A percentile compares a stretch with the other conserved stretches of the same genome.
Evolutionary conservation across 208 protist species (phyloP).

Genomic region (Leishmania tarentolae): DNA sequence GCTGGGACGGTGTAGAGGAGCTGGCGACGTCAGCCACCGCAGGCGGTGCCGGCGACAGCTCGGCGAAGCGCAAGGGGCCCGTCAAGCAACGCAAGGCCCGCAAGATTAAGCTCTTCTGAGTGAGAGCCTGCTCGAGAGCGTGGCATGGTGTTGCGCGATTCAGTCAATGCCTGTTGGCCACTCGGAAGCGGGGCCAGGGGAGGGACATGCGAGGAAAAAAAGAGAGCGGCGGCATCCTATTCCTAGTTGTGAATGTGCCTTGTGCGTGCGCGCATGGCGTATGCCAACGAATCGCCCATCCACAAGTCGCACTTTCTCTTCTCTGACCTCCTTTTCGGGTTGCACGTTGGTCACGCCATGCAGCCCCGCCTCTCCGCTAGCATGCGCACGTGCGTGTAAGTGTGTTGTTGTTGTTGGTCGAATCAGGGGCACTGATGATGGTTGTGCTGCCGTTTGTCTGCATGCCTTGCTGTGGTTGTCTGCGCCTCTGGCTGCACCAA

Average conservation of each 20-base stretch:
- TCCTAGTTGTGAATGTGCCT: not conserved
- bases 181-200: not conserved
- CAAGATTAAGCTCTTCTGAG: constrained; percentile 90
- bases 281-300: not conserved
- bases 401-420: not conserved
- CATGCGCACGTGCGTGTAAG: not conserved
- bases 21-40: constrained; percentile 32
- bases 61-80: constrained; percentile 68
- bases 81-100: constrained; percentile 89
- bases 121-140: not conserved
- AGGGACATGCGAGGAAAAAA: no score
- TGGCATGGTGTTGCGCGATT: not conserved
- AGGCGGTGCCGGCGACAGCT: constrained; percentile 38
- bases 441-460: not conserved
- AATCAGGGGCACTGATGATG: not conserved
- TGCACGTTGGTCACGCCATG: not conserved
- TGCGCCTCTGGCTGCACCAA: not conserved
- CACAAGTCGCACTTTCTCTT: not conserved
- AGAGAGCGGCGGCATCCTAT: not conserved
- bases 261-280: not conserved
- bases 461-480: not conserved
- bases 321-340: not conserved
- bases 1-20: constrained; percentile 78
- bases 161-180: no score
- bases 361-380: not conserved